A percentile compares a stretch with the other conserved stretches of the same genome.
Evolutionary conservation across 495 filamentous ascomycete genomes (phyloP).

Genomic region (Amorphotheca resinae): DNA sequence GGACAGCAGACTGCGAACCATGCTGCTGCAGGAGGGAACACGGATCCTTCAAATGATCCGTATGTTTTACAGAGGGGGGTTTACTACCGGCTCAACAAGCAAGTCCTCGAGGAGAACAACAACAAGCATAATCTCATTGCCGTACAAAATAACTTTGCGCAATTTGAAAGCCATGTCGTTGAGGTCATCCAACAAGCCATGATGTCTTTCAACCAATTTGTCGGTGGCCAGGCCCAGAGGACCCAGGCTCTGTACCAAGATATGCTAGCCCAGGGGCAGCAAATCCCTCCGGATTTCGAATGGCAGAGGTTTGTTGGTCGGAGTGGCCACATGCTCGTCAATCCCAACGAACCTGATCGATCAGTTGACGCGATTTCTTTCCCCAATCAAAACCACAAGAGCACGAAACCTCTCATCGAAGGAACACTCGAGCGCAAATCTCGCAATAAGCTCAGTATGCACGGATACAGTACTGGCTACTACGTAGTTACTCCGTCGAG

Average conservation of each 20-base stretch:
- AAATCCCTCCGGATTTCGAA: constrained; percentile 82
- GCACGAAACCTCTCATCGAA: constrained; percentile 74
- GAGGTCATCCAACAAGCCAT: constrained; percentile 71
- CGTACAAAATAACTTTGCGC: constrained; percentile 77
- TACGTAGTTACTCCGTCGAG: constrained; percentile 80
- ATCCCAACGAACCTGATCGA: constrained; percentile 62
- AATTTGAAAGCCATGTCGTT: constrained; percentile 80
- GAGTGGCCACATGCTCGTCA: constrained; percentile 58
- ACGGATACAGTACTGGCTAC: constrained; percentile 66
- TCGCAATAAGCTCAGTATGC: constrained; percentile 57
- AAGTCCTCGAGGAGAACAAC: constrained; percentile 90
- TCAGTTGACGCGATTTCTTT: constrained; percentile 60
- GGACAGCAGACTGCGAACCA: constrained; percentile 68
- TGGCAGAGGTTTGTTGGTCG: constrained; percentile 72
- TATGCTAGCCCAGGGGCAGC: constrained; percentile 63
- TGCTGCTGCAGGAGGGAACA: constrained; percentile 55
- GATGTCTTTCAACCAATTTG: constrained; percentile 63
- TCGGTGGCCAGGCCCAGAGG: constrained; percentile 69
- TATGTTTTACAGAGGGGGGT: constrained; percentile 78
- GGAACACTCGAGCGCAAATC: constrained; percentile 79
- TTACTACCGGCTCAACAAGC: constrained; percentile 71
- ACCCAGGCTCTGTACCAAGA: constrained; percentile 69
- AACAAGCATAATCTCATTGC: constrained; percentile 79
- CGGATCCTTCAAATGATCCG: constrained; percentile 63
- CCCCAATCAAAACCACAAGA: constrained; percentile 73